These are phyloP conservation scores for Suaeda aralocaspica DNA, from an alignment of 148 eudicot genomes.

Conservation along the genomic window DNA sequence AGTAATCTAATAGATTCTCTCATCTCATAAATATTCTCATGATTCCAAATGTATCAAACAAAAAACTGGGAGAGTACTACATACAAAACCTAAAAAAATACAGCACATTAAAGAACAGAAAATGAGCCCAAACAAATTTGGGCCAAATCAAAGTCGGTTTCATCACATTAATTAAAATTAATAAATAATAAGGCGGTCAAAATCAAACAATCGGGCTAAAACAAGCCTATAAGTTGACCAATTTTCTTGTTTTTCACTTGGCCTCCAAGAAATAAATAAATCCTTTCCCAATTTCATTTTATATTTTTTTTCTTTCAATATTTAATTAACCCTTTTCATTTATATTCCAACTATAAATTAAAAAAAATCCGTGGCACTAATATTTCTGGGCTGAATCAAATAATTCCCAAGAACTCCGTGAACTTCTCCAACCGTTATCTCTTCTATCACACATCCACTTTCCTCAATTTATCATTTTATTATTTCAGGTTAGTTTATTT, in stretches of 20 bases:
- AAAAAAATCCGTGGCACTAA: background rate
- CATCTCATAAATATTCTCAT: too few relatives aligned
- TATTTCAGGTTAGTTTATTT: background rate
- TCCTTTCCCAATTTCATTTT: background rate
- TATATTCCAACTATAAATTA: background rate
- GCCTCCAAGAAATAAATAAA: slow-evolving; percentile 31
- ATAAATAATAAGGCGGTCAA: too few relatives aligned
- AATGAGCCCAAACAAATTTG: too few relatives aligned
- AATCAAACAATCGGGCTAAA: too few relatives aligned
- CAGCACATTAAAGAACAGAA: too few relatives aligned
- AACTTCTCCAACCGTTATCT: slow-evolving; percentile 17
- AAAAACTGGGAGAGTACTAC: too few relatives aligned
- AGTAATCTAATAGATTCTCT: too few relatives aligned
- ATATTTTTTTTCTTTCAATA: background rate
- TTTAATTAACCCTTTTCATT: background rate
- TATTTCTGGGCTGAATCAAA: background rate
- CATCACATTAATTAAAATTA: too few relatives aligned
- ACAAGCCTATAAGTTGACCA: too few relatives aligned
- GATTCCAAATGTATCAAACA: too few relatives aligned
- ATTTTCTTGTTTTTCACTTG: slow-evolving; percentile 22
- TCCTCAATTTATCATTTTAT: background rate
- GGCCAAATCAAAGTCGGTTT: too few relatives aligned
- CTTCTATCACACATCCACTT: background rate
- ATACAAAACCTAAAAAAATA: too few relatives aligned
- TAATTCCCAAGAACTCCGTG: slow-evolving; percentile 17